Evolutionary conservation across 1,284 basidiomycete genomes (phyloP).

Genomic region (Moniliella sp.): DNA sequence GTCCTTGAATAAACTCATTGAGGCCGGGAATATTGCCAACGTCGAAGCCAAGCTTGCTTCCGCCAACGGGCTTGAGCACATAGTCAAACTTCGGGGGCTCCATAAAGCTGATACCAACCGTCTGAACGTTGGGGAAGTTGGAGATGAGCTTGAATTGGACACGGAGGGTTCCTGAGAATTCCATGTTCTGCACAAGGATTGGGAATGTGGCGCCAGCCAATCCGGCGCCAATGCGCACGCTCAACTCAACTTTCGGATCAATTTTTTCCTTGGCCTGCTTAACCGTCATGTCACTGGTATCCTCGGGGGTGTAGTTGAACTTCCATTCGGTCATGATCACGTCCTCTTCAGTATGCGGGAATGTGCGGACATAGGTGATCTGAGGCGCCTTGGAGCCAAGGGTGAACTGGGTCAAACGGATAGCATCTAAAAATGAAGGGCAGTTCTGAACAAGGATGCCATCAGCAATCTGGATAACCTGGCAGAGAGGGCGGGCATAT

Average conservation of each 20-base stretch:
- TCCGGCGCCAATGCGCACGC: slow-evolving; percentile 63
- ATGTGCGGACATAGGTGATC: slow-evolving; percentile 77
- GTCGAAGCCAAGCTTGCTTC: slow-evolving; percentile 77
- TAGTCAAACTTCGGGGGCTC: slow-evolving; percentile 85
- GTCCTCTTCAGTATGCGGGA: slow-evolving; percentile 63
- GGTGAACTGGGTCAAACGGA: slow-evolving; percentile 53
- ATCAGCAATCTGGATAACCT: slow-evolving; percentile 63
- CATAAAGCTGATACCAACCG: slow-evolving; percentile 60
- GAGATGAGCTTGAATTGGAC: slow-evolving; percentile 29
- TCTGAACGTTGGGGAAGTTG: slow-evolving; percentile 56
- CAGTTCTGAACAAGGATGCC: slow-evolving; percentile 62
- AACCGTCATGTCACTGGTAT: slow-evolving; percentile 62
- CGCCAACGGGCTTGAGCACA: slow-evolving; percentile 66
- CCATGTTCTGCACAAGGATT: slow-evolving; percentile 74
- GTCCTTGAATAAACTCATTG: slow-evolving; percentile 71
- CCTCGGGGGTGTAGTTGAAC: slow-evolving; percentile 80
- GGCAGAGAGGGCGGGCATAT: slow-evolving; percentile 72
- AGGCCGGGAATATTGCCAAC: slow-evolving; percentile 49
- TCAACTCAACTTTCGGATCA: slow-evolving; percentile 81
- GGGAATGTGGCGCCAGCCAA: slow-evolving; percentile 49
- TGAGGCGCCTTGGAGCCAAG: slow-evolving; percentile 72
- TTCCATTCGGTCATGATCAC: slow-evolving; percentile 88
- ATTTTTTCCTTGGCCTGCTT: slow-evolving; percentile 52
- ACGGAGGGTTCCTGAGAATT: slow-evolving; percentile 60
- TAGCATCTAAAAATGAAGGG: slow-evolving; percentile 69